Base-by-base conservation (phyloP, 257 asterid species). In the Fraxinus quadrangulata region DNA sequence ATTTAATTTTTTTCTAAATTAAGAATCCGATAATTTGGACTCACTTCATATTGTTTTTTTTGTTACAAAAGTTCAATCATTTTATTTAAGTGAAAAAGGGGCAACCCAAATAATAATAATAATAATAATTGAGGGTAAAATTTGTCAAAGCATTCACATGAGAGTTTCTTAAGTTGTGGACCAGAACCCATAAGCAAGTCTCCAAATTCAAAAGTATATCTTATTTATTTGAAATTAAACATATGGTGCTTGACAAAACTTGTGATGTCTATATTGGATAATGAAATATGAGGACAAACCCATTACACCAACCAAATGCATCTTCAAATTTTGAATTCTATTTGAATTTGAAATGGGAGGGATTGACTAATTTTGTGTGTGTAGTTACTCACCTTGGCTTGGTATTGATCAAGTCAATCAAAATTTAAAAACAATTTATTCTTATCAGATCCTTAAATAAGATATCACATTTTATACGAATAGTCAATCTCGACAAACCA, bases 271-370 rank as follows among this genome's bases (percentile, higher is more conserved):
- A 61, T 61, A 61, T 61, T 61, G 31, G 31, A 61, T 61, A 61
- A 61, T 61, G 4, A 59, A 59, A 61, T 23, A 61, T 6, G 67
- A 61, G 17, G 67, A 61, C 67, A 23, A 61, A 23, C 67, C 31
- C 33, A 23, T 61, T 28, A 61, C 69, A 63, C 69, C 69, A 63
- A 63, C 69, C 69, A 63, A 23, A 9, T 63, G 69, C 33, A 9
- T 63, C 69, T 63, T 63, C 69, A 63, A 10, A 24, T 63, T 63
- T 63, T 63, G 69, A 61, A 61, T 61, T 61, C 7, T 19, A 61
- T 61, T 61, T 61, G 33, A 63, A 63, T 63, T 63, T 63, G 69
- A 63, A 26, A 63, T 63, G 12, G 69, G 69, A 63, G 69, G 69
- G 69, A 63, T 63, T 2, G 2, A 2, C 14, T 24, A 26, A 2